These are phyloP conservation scores for Russula dissimulans DNA, from an alignment of 768 basidiomycete genomes.

Conservation along the genomic window DNA sequence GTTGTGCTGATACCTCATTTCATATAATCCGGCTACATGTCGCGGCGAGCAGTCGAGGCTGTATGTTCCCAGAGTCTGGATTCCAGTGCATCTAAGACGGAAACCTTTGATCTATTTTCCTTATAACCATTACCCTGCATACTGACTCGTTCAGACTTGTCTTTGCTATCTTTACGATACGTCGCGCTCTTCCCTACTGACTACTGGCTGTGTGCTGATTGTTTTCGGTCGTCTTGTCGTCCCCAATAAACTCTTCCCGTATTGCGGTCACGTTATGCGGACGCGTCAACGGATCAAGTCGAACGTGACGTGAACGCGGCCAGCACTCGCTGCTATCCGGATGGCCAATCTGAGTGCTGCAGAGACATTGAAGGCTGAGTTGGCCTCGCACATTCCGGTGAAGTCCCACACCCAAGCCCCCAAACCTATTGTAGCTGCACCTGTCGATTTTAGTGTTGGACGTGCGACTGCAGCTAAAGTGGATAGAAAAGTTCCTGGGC, in stretches of 20 bases:
- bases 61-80: neutral
- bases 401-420: constrained; percentile 25
- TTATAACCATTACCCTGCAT: constrained; percentile 11
- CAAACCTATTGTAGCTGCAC: constrained; percentile 19
- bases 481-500: constrained; percentile 30
- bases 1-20: constrained; percentile 15
- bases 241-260: neutral
- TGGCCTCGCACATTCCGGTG: constrained; percentile 46
- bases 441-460: constrained; percentile 22
- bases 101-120: constrained; percentile 7
- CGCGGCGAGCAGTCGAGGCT: neutral
- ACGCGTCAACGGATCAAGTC: neutral
- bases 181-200: neutral
- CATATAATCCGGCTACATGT: constrained; percentile 3
- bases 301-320: neutral
- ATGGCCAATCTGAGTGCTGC: constrained; percentile 97
- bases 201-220: neutral
- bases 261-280: constrained; percentile 4
- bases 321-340: constrained; percentile 54
- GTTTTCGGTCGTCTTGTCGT: neutral
- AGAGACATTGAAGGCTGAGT: constrained; percentile 84
- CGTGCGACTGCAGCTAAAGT: constrained; percentile 15
- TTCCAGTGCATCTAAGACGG: constrained; percentile 7
- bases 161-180: constrained; percentile 9
- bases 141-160: constrained; percentile 3